These are phyloP conservation scores for Phaeophleospora eucalypticola DNA, from an alignment of 2,329 filamentous ascomycete genomes.

Conservation along the genomic window DNA sequence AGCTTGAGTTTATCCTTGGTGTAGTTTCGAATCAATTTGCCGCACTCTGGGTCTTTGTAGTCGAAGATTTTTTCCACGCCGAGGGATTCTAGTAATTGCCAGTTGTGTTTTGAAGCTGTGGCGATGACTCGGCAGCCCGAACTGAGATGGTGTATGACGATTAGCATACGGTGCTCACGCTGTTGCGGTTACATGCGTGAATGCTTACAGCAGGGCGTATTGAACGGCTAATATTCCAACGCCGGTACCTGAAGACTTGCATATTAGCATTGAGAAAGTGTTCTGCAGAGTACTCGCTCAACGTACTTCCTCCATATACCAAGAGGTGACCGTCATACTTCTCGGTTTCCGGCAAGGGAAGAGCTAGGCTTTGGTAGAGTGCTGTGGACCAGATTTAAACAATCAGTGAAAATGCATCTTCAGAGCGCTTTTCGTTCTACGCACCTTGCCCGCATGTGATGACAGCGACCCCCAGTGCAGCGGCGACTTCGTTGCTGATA, in stretches of 20 bases:
- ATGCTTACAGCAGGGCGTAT: slow-evolving; percentile 39
- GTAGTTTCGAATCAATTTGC: slow-evolving; percentile 1
- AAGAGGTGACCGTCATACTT: slow-evolving; percentile 35
- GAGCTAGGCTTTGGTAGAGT: slow-evolving; percentile 42
- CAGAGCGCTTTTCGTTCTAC: too few relatives aligned
- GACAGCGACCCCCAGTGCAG: slow-evolving; percentile 51
- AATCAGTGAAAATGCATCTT: too few relatives aligned
- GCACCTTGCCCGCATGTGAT: slow-evolving; percentile 49
- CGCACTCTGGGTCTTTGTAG: slow-evolving; percentile 36
- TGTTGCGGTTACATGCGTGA: background rate
- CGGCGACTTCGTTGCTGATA: slow-evolving; percentile 50
- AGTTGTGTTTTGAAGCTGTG: slow-evolving; percentile 44
- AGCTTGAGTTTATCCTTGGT: background rate
- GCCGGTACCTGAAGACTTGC: too few relatives aligned
- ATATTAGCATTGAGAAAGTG: too few relatives aligned
- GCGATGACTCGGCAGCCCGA: slow-evolving; percentile 35
- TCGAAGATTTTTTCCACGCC: slow-evolving; percentile 47
- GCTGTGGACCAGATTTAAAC: too few relatives aligned
- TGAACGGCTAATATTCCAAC: slow-evolving; percentile 50
- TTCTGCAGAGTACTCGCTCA: too few relatives aligned
- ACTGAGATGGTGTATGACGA: too few relatives aligned
- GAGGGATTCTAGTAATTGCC: slow-evolving; percentile 39
- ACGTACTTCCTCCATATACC: slow-evolving; percentile 50
- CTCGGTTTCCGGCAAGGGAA: slow-evolving; percentile 43
- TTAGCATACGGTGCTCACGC: background rate